Evolutionary conservation across 164 flowering plant species (phyloP).

Genomic region (Chimonanthus salicifolius): DNA sequence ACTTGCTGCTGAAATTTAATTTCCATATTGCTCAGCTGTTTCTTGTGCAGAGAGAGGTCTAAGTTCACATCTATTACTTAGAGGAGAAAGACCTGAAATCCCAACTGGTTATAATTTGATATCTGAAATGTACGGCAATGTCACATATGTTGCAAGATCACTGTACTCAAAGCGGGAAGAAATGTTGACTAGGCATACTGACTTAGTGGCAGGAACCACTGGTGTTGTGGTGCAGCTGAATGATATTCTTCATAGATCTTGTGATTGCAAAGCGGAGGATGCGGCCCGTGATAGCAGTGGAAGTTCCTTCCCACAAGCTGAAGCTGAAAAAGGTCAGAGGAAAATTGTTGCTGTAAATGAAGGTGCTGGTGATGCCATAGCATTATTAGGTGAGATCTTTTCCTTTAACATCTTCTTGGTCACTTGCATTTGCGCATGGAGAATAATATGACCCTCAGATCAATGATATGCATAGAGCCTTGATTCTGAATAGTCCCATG

Average conservation of each 20-base stretch:
- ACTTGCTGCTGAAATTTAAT: slow-evolving; percentile 6
- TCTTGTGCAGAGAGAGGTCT: slow-evolving; percentile 91
- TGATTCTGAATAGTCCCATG: neutral
- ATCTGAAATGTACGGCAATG: slow-evolving; percentile 69
- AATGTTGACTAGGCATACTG: slow-evolving; percentile 64
- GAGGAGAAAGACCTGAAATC: slow-evolving; percentile 86
- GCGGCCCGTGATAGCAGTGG: slow-evolving; percentile 12
- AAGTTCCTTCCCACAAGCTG: neutral
- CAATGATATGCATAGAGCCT: neutral
- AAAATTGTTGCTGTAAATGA: slow-evolving; percentile 70
- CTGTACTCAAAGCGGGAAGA: slow-evolving; percentile 68
- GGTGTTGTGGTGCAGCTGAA: slow-evolving; percentile 45
- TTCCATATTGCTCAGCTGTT: slow-evolving; percentile 56
- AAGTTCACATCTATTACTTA: slow-evolving; percentile 77
- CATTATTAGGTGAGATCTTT: slow-evolving; percentile 47
- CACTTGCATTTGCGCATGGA: neutral
- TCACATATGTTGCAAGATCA: slow-evolving; percentile 69
- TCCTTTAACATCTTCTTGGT: slow-evolving; percentile 2
- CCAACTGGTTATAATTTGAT: slow-evolving; percentile 80
- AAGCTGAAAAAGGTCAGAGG: slow-evolving; percentile 17
- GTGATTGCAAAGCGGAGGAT: slow-evolving; percentile 10
- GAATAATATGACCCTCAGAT: neutral
- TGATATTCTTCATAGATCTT: slow-evolving; percentile 39
- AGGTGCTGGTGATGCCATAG: slow-evolving; percentile 85
- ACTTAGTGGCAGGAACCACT: slow-evolving; percentile 47